phyloP scores from a whole-genome alignment of 129 eudicot species.

The Saposhnikovia divaricata region DNA sequence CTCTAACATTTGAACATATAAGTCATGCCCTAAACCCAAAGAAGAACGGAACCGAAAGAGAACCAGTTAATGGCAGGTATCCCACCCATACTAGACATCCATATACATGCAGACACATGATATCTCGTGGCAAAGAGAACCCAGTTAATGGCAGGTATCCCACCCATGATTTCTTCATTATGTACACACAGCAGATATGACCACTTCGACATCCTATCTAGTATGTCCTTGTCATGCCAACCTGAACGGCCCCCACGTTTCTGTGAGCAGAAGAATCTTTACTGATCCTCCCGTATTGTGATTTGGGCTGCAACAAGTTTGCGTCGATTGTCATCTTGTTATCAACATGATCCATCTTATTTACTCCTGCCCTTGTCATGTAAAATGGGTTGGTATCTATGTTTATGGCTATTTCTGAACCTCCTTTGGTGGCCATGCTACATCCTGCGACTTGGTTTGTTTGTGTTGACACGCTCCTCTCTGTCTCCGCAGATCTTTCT shows the following conservation, averaged over 20 bases:
- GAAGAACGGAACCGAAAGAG: not conserved
- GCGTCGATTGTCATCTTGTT: constrained; percentile 29
- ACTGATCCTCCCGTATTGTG: constrained; percentile 22
- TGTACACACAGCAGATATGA: not conserved
- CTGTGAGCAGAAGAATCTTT: constrained; percentile 33
- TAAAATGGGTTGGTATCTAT: constrained; percentile 46
- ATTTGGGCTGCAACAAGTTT: constrained; percentile 42
- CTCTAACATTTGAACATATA: too few relatives aligned
- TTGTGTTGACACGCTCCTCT: constrained; percentile 23
- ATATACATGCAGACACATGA: not conserved
- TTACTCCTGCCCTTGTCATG: constrained; percentile 33
- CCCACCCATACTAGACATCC: not conserved
- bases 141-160: not conserved
- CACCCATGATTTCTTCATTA: not conserved
- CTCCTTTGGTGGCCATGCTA: constrained; percentile 28
- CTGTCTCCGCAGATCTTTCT: constrained; percentile 21
- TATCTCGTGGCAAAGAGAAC: not conserved
- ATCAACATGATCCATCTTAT: constrained; percentile 22
- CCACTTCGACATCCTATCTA: not conserved
- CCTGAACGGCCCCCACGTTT: constrained; percentile 44
- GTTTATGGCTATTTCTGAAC: constrained; percentile 48
- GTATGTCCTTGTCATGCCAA: constrained; percentile 40
- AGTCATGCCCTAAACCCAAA: not conserved
- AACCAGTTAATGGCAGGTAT: too few relatives aligned
- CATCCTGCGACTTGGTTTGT: constrained; percentile 28